Evolutionary conservation across 169 alveolate species (phyloP), one percentile per base, ranked within the genome.

Genomic region (Toxoplasma gondii): DNA sequence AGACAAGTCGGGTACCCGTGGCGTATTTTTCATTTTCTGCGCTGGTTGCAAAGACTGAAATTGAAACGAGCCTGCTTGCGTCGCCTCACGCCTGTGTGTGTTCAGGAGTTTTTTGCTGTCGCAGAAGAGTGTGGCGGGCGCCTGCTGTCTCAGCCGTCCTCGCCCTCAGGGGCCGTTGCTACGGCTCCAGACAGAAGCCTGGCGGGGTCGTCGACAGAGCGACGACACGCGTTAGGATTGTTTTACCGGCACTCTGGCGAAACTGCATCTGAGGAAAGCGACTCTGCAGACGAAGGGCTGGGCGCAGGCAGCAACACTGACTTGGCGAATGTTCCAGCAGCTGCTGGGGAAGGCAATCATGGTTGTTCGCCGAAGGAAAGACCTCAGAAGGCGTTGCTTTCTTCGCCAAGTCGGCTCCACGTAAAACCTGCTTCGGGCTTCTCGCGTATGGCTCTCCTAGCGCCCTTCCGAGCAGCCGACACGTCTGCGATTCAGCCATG

Each of bases 71-170:
- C 41, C 41, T 39, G 41, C 41, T 0, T 39, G 41, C 41, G 41
- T 0, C 41, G 41, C 41, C 41, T 49, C 58, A 9, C 58, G 58
- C 10, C 22, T 9, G 22, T 12, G 22, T 12, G 27, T 9, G 4
- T 64, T 9, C 87, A 78, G 87, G 87, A 27, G 24, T 78, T 78
- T 78, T 39, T 1, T 44, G 87, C 45, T 22, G 45, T 34, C 27
- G 87, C 87, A 7, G 87, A 78, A 78, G 87, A 78, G 45, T 34
- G 45, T 7, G 87, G 87, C 0, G 87, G 87, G 19, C 87, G 87
- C 53, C 87, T 78, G 27, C 53, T 78, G 34, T 78, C 87, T 78
- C 87, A 78, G 44, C 41, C 49, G 29, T n/a, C 19, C 45, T 78
- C 87, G 41, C 43, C 45, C 34, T 27, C 87, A 5, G 45, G 29